Percentiles rank a stretch among this genome's conserved stretches.
phyloP scores from a whole-genome alignment of 306 rosid species.

The Mimosa pudica region DNA sequence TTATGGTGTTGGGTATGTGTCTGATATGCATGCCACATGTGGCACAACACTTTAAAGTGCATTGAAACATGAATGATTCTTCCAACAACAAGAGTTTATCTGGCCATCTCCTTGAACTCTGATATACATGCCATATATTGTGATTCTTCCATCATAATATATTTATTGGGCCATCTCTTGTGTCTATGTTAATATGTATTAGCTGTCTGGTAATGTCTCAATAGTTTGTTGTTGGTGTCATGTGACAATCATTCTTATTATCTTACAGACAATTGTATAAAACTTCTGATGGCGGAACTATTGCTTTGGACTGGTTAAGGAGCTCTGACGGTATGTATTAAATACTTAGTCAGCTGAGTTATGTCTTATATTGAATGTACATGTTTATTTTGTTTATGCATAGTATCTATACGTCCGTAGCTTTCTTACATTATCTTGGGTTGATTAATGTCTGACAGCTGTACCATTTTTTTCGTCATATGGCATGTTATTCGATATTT shows the following conservation, averaged over 20 bases:
- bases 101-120: not conserved
- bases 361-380: constrained; percentile 18
- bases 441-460: constrained; percentile 12
- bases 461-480: not conserved
- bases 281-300: constrained; percentile 70
- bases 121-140: too few species aligned
- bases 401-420: constrained; percentile 22
- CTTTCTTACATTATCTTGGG: constrained; percentile 1
- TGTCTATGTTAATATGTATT: not conserved
- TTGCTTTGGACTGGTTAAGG: constrained; percentile 73
- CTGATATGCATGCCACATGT: not conserved
- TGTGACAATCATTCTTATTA: constrained; percentile 29
- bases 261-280: constrained; percentile 58
- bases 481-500: not conserved
- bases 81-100: not conserved
- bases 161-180: not conserved
- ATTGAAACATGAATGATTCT: not conserved
- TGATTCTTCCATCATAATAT: not conserved
- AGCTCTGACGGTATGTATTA: constrained; percentile 54
- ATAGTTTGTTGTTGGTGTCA: constrained; percentile 13
- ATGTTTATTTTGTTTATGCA: not conserved
- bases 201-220: not conserved
- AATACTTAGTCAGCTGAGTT: constrained; percentile 22
- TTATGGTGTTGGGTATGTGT: not conserved
- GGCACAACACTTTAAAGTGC: not conserved